Evolutionary conservation across 2,329 filamentous ascomycete species (phyloP).

Genomic region (Aspergillus cejpii): DNA sequence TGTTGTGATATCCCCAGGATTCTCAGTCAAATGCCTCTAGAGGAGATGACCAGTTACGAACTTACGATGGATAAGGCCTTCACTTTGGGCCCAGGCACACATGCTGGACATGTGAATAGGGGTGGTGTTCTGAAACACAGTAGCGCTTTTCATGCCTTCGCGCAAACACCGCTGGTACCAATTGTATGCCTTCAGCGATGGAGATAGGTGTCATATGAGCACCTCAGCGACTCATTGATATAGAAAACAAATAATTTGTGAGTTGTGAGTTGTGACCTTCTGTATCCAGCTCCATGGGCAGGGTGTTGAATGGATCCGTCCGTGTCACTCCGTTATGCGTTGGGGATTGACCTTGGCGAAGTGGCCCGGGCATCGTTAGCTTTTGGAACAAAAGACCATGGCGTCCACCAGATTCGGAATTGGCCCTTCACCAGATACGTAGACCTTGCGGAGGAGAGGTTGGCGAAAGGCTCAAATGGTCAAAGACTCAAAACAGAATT

Average conservation of each 20-base stretch:
- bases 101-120: slow-evolving; percentile 37
- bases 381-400: slow-evolving; percentile 12
- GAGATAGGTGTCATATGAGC: slow-evolving; percentile 35
- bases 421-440: slow-evolving; percentile 7
- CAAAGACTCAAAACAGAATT: neutral
- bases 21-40: slow-evolving; percentile 26
- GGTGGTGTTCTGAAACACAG: slow-evolving; percentile 36
- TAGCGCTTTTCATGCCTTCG: slow-evolving; percentile 36
- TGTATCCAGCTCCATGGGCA: slow-evolving; percentile 29
- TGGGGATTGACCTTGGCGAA: slow-evolving; percentile 30
- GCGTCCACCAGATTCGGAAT: slow-evolving; percentile 9
- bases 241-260: slow-evolving; percentile 37
- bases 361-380: slow-evolving; percentile 15
- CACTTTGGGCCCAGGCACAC: slow-evolving; percentile 33
- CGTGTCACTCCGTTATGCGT: slow-evolving; percentile 34
- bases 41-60: slow-evolving; percentile 31
- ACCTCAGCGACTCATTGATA: slow-evolving; percentile 36
- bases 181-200: slow-evolving; percentile 31
- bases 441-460: slow-evolving; percentile 1
- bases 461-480: too few relatives aligned
- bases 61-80: slow-evolving; percentile 31
- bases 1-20: slow-evolving; percentile 32
- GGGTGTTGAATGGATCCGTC: slow-evolving; percentile 34
- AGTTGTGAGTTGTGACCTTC: too few relatives aligned
- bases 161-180: slow-evolving; percentile 38